Conservation (phyloP, 2,329 filamentous ascomycete species). For the Alternaria panax region DNA sequence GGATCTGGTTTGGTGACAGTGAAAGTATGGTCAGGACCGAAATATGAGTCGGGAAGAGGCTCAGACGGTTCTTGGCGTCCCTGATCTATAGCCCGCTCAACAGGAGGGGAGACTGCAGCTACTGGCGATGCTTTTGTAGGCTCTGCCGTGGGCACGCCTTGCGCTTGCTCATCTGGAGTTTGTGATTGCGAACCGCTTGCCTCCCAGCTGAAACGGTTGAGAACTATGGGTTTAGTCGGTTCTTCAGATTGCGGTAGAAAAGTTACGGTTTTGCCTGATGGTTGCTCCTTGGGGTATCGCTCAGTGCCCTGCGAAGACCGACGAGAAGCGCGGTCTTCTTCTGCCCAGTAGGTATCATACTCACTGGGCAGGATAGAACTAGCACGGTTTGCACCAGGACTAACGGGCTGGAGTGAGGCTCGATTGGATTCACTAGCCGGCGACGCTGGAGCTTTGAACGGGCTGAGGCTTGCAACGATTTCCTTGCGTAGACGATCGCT, state of each 20-base stretch:
- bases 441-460: slow-evolving; percentile 45
- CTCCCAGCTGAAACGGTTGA: slow-evolving; percentile 47
- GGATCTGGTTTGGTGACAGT: slow-evolving; percentile 34
- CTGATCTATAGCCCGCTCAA: slow-evolving; percentile 26
- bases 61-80: slow-evolving; percentile 26
- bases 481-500: slow-evolving; percentile 76
- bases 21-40: slow-evolving; percentile 37
- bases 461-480: slow-evolving; percentile 71
- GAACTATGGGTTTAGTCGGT: slow-evolving; percentile 25
- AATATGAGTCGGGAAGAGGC: slow-evolving; percentile 33
- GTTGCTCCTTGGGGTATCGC: slow-evolving; percentile 25
- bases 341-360: slow-evolving; percentile 72
- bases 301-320: slow-evolving; percentile 36
- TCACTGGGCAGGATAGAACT: slow-evolving; percentile 71
- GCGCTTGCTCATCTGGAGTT: slow-evolving; percentile 20
- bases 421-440: slow-evolving; percentile 28
- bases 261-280: slow-evolving; percentile 12
- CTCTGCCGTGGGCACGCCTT: slow-evolving; percentile 16
- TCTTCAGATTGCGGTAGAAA: slow-evolving; percentile 22
- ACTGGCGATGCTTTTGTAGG: slow-evolving; percentile 16
- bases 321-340: slow-evolving; percentile 54
- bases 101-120: slow-evolving; percentile 15
- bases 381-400: slow-evolving; percentile 54
- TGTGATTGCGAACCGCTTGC: slow-evolving; percentile 20
- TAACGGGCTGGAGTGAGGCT: slow-evolving; percentile 35